Percentiles rank a stretch among this genome's conserved stretches.
phyloP scores from a whole-genome alignment of 352 stramenopile genomes.

The Bremia lactucae region DNA sequence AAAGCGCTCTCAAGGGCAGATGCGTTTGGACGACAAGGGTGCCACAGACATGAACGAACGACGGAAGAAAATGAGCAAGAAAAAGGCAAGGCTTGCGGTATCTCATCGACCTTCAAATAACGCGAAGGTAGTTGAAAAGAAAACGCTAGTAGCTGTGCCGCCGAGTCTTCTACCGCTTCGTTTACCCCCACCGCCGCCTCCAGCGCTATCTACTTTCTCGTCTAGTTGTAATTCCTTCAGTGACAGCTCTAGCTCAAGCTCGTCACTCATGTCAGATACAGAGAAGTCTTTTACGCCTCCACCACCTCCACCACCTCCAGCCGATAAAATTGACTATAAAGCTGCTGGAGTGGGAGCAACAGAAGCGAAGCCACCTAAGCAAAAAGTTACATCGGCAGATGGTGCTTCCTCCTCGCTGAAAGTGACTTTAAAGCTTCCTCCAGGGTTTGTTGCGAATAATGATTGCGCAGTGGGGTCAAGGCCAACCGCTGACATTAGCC shows the following conservation, averaged over 20 bases:
- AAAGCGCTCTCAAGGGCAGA: not conserved
- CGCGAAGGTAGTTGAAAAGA: constrained; percentile 7
- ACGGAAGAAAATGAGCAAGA: constrained; percentile 18
- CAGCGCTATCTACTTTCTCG: constrained; percentile 13
- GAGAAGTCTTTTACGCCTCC: constrained; percentile 22
- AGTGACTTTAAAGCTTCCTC: constrained; percentile 47
- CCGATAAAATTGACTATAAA: not conserved
- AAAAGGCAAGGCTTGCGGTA: constrained; percentile 5
- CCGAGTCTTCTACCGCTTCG: constrained; percentile 19
- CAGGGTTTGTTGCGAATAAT: constrained; percentile 33
- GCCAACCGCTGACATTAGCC: constrained; percentile 6
- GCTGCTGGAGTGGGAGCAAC: constrained; percentile 9
- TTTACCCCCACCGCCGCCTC: constrained; percentile 24
- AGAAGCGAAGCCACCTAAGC: constrained; percentile 10
- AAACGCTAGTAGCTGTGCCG: constrained; percentile 2
- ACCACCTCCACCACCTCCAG: constrained; percentile 20
- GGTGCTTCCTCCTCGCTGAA: constrained; percentile 32
- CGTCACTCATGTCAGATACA: constrained; percentile 31
- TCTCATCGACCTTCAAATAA: constrained; percentile 15
- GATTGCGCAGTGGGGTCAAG: constrained; percentile 1
- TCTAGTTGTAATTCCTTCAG: constrained; percentile 43
- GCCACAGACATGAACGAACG: constrained; percentile 23
- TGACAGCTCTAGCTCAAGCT: constrained; percentile 47
- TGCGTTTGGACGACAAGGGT: constrained; percentile 16
- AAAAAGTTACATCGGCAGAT: constrained; percentile 13